phyloP scores from a whole-genome alignment of 2,329 filamentous ascomycete genomes.

The Penicillium verrucosum region DNA sequence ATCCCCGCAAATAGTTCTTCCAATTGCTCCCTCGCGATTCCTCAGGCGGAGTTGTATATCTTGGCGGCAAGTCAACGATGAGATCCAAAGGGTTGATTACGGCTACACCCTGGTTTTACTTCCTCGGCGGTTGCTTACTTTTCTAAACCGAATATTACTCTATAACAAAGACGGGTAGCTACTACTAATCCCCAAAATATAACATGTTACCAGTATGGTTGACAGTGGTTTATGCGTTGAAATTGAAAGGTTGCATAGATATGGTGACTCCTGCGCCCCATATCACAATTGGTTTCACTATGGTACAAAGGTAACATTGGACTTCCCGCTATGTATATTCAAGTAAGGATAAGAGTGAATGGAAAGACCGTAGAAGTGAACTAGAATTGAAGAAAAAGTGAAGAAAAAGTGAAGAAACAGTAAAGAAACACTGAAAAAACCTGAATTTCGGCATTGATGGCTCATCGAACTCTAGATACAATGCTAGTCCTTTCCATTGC shows the following conservation, averaged over 20 bases:
- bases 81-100: constrained; percentile 4
- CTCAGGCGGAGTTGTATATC: background rate
- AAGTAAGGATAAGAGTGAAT: background rate
- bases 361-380: background rate
- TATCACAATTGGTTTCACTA: background rate
- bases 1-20: background rate
- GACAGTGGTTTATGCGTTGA: background rate
- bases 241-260: no score
- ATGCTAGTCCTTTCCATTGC: background rate
- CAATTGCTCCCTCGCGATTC: background rate
- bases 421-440: background rate
- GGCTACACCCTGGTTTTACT: background rate
- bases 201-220: background rate
- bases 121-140: no score
- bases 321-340: background rate
- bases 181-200: background rate
- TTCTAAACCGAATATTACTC: no score
- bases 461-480: background rate
- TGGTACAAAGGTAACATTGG: background rate
- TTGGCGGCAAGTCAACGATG: constrained; percentile 1
- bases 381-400: background rate
- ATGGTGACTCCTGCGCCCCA: background rate
- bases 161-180: no score
- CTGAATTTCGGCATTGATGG: background rate
- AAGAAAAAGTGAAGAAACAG: background rate